Conservation (phyloP, 75 land plant genomes). For the Adiantum capillusveneris region DNA sequence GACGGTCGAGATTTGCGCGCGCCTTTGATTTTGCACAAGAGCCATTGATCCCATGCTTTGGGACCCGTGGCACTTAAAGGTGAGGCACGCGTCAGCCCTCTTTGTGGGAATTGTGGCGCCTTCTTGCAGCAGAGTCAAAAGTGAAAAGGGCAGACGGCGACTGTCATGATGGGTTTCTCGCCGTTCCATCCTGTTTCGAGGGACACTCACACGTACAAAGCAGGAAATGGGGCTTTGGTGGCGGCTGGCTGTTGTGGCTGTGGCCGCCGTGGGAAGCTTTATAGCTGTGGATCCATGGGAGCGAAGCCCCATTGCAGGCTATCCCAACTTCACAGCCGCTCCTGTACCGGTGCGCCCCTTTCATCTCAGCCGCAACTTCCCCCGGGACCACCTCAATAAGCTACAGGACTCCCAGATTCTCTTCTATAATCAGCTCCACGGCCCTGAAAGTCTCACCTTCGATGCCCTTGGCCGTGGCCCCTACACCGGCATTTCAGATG, state of each 20-base stretch:
- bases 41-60: too few species aligned
- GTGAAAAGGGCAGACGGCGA: too few species aligned
- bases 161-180: too few species aligned
- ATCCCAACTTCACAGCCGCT: slow-evolving; percentile 10
- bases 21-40: too few species aligned
- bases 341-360: slow-evolving; percentile 4
- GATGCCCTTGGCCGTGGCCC: slow-evolving; percentile 73
- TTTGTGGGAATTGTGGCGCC: too few species aligned
- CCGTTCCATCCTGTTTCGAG: too few species aligned
- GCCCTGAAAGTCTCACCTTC: slow-evolving; percentile 88
- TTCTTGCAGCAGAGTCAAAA: too few species aligned
- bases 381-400: slow-evolving; percentile 14
- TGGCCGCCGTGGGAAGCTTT: slow-evolving; percentile 3
- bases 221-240: too few species aligned
- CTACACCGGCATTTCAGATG: slow-evolving; percentile 90
- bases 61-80: too few species aligned
- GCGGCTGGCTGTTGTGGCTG: neutral
- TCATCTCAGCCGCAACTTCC: neutral
- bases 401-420: slow-evolving; percentile 13
- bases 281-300: slow-evolving; percentile 16
- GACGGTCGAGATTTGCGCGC: too few species aligned
- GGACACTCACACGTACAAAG: too few species aligned
- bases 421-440: slow-evolving; percentile 19
- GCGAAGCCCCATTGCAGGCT: slow-evolving; percentile 5
- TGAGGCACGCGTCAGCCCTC: too few species aligned